Conservation (phyloP, 2,329 filamentous ascomycete species). For the Stagonosporopsis rhizophila region DNA sequence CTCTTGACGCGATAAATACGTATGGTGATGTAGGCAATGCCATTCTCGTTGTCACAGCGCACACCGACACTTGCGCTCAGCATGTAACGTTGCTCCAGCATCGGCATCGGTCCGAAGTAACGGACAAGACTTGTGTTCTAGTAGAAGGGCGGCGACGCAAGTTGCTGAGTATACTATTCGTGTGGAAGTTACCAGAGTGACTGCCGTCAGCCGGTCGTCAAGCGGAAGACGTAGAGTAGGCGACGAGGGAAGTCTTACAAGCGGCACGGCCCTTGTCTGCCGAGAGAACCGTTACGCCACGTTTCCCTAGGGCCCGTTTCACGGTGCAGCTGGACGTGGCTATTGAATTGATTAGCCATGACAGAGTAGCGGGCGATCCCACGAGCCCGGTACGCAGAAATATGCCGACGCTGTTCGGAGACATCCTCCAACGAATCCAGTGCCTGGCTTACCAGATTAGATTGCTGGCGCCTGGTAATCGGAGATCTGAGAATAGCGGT, state of each 20-base stretch:
- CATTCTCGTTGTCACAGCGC: slow-evolving; percentile 2
- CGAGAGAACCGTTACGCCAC: slow-evolving; percentile 9
- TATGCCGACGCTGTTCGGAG: not conserved
- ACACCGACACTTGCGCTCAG: slow-evolving; percentile 15
- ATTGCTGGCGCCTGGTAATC: not conserved
- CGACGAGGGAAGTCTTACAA: not conserved
- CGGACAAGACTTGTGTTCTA: not conserved
- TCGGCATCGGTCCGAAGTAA: slow-evolving; percentile 5
- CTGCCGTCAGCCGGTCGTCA: not conserved
- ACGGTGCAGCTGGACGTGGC: not conserved
- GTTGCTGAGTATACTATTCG: not conserved
- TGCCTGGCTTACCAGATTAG: not conserved
- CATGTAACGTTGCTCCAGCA: slow-evolving; percentile 18
- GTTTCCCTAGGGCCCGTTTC: not conserved
- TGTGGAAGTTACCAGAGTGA: not conserved
- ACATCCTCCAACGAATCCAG: not conserved
- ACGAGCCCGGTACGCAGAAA: slow-evolving; percentile 12
- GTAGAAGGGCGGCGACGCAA: not conserved
- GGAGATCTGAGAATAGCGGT: slow-evolving; percentile 7
- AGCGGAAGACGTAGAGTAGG: not conserved
- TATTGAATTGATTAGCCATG: not conserved
- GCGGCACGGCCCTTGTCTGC: slow-evolving; percentile 20
- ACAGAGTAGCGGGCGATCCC: not conserved
- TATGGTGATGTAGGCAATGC: not conserved
- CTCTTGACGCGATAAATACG: not conserved